Conservation (phyloP, 148 eudicot species). For the Heliamphora exappendiculata region DNA sequence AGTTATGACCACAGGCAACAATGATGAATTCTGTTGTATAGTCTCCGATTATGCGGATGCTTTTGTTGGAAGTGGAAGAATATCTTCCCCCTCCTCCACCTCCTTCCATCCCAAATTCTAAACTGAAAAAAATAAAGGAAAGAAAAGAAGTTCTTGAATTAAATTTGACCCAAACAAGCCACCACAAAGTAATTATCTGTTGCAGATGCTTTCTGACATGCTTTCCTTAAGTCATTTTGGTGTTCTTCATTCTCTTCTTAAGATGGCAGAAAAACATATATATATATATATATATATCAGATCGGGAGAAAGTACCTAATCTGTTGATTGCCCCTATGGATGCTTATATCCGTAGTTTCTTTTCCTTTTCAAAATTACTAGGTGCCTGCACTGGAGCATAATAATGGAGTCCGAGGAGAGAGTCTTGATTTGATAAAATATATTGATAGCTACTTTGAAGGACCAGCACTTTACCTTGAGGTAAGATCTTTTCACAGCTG, state of each 20-base stretch:
- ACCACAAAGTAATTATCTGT: neutral
- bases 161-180: neutral
- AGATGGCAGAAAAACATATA: neutral
- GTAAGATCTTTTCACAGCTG: constrained; percentile 16
- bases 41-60: neutral
- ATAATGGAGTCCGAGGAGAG: constrained; percentile 34
- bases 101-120: neutral
- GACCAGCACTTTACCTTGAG: constrained; percentile 35
- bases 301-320: neutral
- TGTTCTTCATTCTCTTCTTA: neutral
- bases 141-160: neutral
- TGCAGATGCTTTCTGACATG: neutral
- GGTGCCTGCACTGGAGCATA: constrained; percentile 43
- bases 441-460: constrained; percentile 35
- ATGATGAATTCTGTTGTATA: neutral
- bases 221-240: neutral
- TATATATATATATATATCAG: neutral
- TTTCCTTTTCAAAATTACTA: constrained; percentile 7
- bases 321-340: neutral
- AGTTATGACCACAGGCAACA: neutral
- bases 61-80: neutral
- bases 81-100: neutral
- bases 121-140: neutral
- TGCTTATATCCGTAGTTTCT: neutral
- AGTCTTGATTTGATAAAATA: constrained; percentile 37